A percentile compares a stretch with the other conserved stretches of the same genome.
phyloP scores from a whole-genome alignment of 371 early-diverging fungal species.

The Circinella minor region DNA sequence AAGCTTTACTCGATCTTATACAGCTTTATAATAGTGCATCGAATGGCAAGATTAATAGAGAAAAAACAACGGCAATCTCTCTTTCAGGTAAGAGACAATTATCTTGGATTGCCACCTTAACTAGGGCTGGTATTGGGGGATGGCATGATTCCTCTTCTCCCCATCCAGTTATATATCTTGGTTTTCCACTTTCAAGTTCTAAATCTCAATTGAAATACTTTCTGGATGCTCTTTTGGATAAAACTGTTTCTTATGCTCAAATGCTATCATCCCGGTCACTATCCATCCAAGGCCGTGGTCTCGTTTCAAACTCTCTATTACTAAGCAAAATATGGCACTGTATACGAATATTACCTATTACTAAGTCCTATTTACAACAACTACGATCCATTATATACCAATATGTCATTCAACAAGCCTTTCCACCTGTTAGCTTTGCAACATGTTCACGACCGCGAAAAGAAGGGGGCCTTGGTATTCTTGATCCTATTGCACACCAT shows the following conservation, averaged over 20 bases:
- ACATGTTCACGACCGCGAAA: not conserved
- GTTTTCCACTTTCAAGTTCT: too few relatives aligned
- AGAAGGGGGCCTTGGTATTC: slow-evolving; percentile 1
- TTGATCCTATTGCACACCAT: not conserved
- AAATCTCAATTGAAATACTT: too few relatives aligned
- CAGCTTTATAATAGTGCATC: not conserved
- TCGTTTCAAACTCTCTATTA: slow-evolving; percentile 6
- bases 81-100: not conserved
- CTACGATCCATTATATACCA: not conserved
- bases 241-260: too few relatives aligned
- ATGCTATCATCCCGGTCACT: not conserved
- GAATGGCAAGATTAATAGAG: not conserved
- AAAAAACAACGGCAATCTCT: not conserved
- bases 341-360: not conserved
- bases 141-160: too few relatives aligned
- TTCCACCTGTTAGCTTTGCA: slow-evolving; percentile 11
- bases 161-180: too few relatives aligned
- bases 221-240: too few relatives aligned
- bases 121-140: too few relatives aligned
- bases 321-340: slow-evolving; percentile 12
- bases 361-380: not conserved
- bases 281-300: not conserved
- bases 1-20: not conserved
- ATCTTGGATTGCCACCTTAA: too few relatives aligned
- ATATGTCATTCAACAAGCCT: not conserved